These are phyloP conservation scores for Rhododendron kiyosumense DNA, from an alignment of 148 eudicot species.

Conservation along the genomic window DNA sequence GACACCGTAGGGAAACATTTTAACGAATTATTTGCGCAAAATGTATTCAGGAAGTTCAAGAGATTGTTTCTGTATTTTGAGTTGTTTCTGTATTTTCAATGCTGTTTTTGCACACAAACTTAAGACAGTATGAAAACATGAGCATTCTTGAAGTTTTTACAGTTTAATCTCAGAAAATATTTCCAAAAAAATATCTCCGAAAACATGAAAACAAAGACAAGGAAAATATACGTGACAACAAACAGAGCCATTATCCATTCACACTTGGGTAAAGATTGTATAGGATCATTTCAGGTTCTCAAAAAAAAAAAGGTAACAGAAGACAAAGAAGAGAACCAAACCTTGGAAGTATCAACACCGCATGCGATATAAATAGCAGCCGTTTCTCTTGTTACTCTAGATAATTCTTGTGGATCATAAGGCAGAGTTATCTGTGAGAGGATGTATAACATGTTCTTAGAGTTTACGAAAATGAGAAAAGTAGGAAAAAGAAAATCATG, in stretches of 20 bases:
- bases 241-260: background rate
- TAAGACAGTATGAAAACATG: background rate
- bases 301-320: background rate
- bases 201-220: background rate
- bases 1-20: background rate
- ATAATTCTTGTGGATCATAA: slow-evolving; percentile 68
- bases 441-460: background rate
- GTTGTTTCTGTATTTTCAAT: background rate
- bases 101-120: background rate
- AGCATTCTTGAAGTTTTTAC: background rate
- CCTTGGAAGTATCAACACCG: slow-evolving; percentile 89
- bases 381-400: slow-evolving; percentile 79
- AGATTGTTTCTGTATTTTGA: background rate
- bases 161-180: background rate
- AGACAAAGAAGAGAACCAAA: slow-evolving; percentile 14
- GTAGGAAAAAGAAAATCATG: background rate
- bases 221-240: background rate
- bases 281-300: slow-evolving; percentile 8
- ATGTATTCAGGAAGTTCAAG: background rate
- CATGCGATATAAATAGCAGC: slow-evolving; percentile 96
- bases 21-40: background rate
- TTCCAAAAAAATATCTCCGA: background rate
- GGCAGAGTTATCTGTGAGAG: slow-evolving; percentile 83
- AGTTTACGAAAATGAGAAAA: background rate
- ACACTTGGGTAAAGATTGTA: background rate